Base-by-base conservation (phyloP, 768 basidiomycete genomes). In the Tremella mesenterica region DNA sequence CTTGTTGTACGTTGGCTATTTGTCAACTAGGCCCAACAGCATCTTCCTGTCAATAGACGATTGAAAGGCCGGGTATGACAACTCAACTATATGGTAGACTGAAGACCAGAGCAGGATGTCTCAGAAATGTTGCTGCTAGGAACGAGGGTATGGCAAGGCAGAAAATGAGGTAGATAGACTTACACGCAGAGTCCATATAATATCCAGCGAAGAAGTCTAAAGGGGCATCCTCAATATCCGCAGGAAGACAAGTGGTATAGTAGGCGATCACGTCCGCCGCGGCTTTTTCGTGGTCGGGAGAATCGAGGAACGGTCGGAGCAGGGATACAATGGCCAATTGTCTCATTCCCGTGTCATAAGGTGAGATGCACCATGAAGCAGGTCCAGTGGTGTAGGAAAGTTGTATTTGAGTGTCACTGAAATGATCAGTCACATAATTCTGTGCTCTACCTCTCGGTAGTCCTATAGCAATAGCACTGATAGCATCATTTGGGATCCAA, bases 161-260 rank as follows among this genome's bases (percentile, higher is more conserved):
- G n/a, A n/a, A n/a, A n/a, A n/a, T n/a, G n/a, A n/a, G n/a, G n/a
- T n/a, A n/a, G n/a, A n/a, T n/a, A n/a, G n/a, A 55, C 81, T 52
- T 67, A 92, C 89, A 77, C 2, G 82, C 82, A 7, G 81, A 76
- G 63, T 85, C 81, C 29, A 91, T 81, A 84, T 90, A 93, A 60
- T 79, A 79, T 16, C 75, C 76, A 7, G 85, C 87, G 39, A 95
- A 77, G 61, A 80, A 83, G 1, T 82, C 78, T 4, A 95, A 76
- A 56, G 82, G 84, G 0, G 92, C 86, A 4, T 81, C 70, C 48
- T 81, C 77, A 12, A 88, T 78, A 7, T 75, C 75, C 16, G 79
- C 75, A 0, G 80, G 77, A 26, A 96, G 75, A 1, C 86, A 83
- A 0, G 84, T 80, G 0, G 84, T 79, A 70, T 90, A 95, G 69